Conservation (phyloP, 2,329 filamentous ascomycete genomes). For the Tolypocladium endophyticum region DNA sequence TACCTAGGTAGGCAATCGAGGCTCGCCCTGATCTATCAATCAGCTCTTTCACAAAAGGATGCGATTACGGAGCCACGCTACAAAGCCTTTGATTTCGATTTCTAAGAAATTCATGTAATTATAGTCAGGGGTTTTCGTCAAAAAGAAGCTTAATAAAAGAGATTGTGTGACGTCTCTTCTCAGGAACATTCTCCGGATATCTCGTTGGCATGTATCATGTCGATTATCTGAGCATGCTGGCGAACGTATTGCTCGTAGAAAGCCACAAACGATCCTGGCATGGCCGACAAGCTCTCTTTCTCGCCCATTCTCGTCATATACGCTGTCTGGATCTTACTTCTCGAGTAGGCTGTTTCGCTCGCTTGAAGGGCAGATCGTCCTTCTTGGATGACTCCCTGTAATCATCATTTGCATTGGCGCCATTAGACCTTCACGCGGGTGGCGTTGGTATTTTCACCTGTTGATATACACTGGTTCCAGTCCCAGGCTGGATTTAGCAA, state of each 20-base stretch:
- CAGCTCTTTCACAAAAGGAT: too few relatives aligned
- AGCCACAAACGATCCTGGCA: conserved; percentile 53
- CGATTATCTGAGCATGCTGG: conserved; percentile 48
- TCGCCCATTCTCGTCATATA: conserved; percentile 25
- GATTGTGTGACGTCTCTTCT: conserved; percentile 21
- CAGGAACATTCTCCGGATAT: conserved; percentile 3
- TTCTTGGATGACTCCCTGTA: too few relatives aligned
- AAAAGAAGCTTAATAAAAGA: conserved; percentile 12
- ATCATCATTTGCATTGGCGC: background rate
- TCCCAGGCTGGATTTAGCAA: background rate
- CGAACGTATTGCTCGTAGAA: conserved; percentile 54
- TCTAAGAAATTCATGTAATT: too few relatives aligned
- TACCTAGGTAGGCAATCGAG: background rate
- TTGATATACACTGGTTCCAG: background rate
- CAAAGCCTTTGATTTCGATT: too few relatives aligned
- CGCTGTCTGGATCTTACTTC: background rate
- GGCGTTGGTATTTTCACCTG: background rate
- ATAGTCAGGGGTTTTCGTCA: conserved; percentile 23
- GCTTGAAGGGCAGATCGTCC: background rate
- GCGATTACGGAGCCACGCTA: too few relatives aligned
- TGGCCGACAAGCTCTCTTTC: conserved; percentile 22
- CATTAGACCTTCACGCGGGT: background rate
- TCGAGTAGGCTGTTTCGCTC: background rate
- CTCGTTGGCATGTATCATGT: conserved; percentile 32
- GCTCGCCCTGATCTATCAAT: too few relatives aligned